Evolutionary conservation across 208 protist species (phyloP), one percentile per base, ranked within the genome.

Genomic region (Crithidia acanthocephali): DNA sequence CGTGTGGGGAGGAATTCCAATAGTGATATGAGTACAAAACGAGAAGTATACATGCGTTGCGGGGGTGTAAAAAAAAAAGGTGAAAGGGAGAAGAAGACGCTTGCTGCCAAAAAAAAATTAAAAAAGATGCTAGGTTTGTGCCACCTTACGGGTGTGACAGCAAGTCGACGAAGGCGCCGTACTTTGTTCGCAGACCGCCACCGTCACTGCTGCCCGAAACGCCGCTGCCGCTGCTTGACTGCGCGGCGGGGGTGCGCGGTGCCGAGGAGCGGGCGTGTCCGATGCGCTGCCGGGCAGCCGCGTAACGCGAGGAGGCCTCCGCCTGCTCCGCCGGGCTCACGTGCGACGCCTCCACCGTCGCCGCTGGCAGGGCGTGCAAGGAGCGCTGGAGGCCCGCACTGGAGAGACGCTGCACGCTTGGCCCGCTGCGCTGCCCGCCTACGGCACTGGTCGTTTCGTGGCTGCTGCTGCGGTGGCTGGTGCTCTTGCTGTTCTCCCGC

Each of bases 231-330:
- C 23, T 28, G 27, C 5, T 56, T 6, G 63, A 44, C 27, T 57
- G 64, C 44, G n/a, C 11, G 13, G 40, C 3, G 2, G 53, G 40
- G 16, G 52, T 27, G 22, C n/a, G 65, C 0, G 32, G 65, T 0
- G 35, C 57, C 35, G 57, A 59, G 47, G 30, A 37, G 33, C 72
- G 72, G 4, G 72, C 47, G 48, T 57, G 65, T 4, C 72, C 72
- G 27, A 78, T 78, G 48, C 72, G 72, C 42, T 72, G 64, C 8
- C 72, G 72, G 8, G 53, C 72, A 2, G 72, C 57, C 11, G 65
- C 72, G 51, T 78, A 78, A 20, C 64, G 64, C 23, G 72, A 72
- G 16, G 57, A 72, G 22, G 72, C 72, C 59, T 72, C 72, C 18
- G 32, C 64, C 30, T 68, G 47, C 51, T 78, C 72, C 30, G 25